Percentiles rank a stretch among this genome's conserved stretches.
phyloP scores from a whole-genome alignment of 371 early-diverging fungal species.

The Mucor irregularis region DNA sequence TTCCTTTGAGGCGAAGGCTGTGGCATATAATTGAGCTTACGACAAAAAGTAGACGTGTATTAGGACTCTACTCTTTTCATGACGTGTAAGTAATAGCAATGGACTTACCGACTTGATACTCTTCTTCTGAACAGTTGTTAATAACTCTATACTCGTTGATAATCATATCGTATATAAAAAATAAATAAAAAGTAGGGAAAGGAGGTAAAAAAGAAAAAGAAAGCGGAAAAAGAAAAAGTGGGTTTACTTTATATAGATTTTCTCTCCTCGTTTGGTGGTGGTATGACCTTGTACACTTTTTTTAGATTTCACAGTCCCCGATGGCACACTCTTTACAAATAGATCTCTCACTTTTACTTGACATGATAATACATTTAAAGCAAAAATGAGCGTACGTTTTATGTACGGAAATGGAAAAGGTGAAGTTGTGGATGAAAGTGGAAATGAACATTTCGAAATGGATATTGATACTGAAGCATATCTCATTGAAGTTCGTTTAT shows the following conservation, averaged over 20 bases:
- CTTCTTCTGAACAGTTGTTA: conserved; percentile 68
- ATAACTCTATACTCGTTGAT: conserved; percentile 71
- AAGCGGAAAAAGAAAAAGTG: background rate
- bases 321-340: conserved; percentile 11
- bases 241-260: background rate
- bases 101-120: conserved; percentile 59
- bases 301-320: conserved; percentile 1
- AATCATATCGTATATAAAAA: conserved; percentile 35
- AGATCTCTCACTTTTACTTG: conserved; percentile 13
- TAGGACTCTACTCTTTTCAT: background rate
- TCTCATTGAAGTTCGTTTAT: conserved; percentile 9
- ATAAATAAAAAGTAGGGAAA: conserved; percentile 8
- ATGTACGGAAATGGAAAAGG: conserved; percentile 15
- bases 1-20: conserved; percentile 68
- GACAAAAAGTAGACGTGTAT: background rate
- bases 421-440: conserved; percentile 15
- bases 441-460: conserved; percentile 11
- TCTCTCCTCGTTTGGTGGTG: background rate
- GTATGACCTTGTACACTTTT: no score
- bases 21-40: conserved; percentile 67
- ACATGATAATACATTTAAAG: conserved; percentile 1
- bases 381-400: conserved; percentile 11
- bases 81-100: no score
- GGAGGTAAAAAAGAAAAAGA: background rate
- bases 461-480: conserved; percentile 16